Percentiles rank a stretch among this genome's conserved stretches.
Conservation (phyloP, 164 flowering plant genomes). For the Tetrastigma voinierianum region DNA sequence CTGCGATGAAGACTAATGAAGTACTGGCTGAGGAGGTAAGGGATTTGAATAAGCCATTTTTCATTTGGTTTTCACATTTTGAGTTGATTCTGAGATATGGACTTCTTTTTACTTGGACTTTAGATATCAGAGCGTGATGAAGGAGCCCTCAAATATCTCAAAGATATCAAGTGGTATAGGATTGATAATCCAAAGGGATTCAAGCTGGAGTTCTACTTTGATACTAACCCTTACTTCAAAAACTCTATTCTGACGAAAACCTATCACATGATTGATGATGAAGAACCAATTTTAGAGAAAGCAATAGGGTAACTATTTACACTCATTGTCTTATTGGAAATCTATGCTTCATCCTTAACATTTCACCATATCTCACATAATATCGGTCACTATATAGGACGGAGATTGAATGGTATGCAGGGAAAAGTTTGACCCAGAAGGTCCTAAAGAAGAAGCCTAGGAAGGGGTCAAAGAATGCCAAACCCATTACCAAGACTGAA, state of each 20-base stretch:
- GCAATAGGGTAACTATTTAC: constrained; percentile 69
- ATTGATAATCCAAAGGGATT: constrained; percentile 85
- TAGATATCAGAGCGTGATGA: constrained; percentile 89
- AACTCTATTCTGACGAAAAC: constrained; percentile 77
- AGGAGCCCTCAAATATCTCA: constrained; percentile 83
- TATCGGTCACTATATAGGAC: constrained; percentile 45
- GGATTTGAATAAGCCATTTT: too few species aligned
- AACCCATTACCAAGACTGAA: constrained; percentile 84
- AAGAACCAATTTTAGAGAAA: constrained; percentile 87
- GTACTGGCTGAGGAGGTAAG: constrained; percentile 70
- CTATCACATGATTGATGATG: constrained; percentile 93
- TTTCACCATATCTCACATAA: neutral
- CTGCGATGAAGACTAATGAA: constrained; percentile 82
- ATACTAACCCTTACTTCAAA: constrained; percentile 77
- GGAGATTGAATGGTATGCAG: constrained; percentile 89
- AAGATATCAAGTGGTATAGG: constrained; percentile 82
- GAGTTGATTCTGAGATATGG: too few species aligned
- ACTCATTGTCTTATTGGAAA: neutral
- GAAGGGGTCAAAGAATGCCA: constrained; percentile 85
- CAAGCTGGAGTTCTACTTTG: constrained; percentile 89
- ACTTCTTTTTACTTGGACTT: constrained; percentile 8
- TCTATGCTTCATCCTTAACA: neutral
- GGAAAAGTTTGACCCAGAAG: constrained; percentile 88
- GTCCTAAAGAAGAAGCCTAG: constrained; percentile 79
- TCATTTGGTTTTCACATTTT: too few species aligned